Evolutionary conservation across 768 basidiomycete genomes (phyloP), one percentile per base, ranked within the genome.

Genomic region (Sarcomyxa edulis): DNA sequence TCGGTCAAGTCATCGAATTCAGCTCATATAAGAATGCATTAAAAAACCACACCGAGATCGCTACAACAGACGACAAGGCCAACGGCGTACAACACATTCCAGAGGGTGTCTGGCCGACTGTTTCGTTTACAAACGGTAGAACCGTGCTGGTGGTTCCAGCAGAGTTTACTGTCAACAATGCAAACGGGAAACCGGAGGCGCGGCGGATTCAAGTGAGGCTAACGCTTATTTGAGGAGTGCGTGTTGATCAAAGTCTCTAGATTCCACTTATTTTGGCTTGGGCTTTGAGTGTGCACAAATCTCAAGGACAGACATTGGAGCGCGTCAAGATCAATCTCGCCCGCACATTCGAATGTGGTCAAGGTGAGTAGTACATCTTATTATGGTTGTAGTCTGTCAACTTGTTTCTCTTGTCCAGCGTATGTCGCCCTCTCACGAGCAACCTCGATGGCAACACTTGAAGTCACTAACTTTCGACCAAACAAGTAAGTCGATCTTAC

Each of bases 261-360:
- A 49, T 89, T 2, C 84, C 86, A 0, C 57, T 94, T 4, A 84
- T 88, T 35, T 70, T 91, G 14, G 81, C 91, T 0, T 93, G 89
- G 85, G 89, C 90, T 0, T 67, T 93, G 54, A 84, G 81, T 33
- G 80, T 93, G 24, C 89, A 93, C 61, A 94, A 94, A 54, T 84
- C 83, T 4, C 92, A 95, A 54, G 92, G 92, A 0, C 91, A 93
- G 57, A 94, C 92, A 0, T 61, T 95, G 30, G 77, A 88, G 35
- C 69, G 88, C 34, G 88, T 93, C 41, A 84, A 81, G 43, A 84
- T 93, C 3, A 80, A 93, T 51, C 70, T 94, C 19, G 55, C 64
- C 43, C 69, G 73, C 28, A 83, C 77, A 1, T 95, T 95, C 60
- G 92, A 86, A 55, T 81, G 75, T 42, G 84, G 84, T 4, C 80